Conservation (phyloP, 176 grass and related monocot species). For the Carex littledalei region DNA sequence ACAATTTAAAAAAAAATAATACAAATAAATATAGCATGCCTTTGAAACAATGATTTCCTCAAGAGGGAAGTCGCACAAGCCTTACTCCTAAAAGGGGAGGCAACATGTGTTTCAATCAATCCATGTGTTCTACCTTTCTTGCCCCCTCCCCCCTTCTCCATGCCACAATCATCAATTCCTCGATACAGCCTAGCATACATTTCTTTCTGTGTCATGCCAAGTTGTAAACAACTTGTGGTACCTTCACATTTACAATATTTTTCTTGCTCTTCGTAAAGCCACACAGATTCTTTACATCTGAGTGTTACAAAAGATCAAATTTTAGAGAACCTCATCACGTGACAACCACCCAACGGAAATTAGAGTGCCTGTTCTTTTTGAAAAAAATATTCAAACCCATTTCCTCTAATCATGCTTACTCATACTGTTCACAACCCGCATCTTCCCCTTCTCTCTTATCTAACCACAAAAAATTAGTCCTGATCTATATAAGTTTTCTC, state of each 20-base stretch:
- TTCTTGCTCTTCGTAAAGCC: not conserved
- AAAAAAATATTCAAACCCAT: constrained; percentile 1
- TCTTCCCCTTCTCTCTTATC: not conserved
- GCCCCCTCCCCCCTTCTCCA: not conserved
- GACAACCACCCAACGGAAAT: constrained; percentile 4
- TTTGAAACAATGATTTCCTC: constrained; percentile 19
- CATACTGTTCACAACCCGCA: constrained; percentile 3
- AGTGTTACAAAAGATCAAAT: constrained; percentile 3
- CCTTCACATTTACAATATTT: not conserved
- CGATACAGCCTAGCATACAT: not conserved
- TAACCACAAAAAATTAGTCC: not conserved
- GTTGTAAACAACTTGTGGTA: not conserved
- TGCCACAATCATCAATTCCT: constrained; percentile 10
- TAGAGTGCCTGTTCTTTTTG: not conserved
- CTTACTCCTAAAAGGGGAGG: constrained; percentile 18
- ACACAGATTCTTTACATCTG: not conserved
- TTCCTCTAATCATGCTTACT: constrained; percentile 16
- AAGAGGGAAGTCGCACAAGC: not conserved
- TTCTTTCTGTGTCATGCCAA: not conserved
- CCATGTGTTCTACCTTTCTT: not conserved
- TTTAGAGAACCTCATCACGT: constrained; percentile 18
- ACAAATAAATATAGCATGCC: constrained; percentile 3
- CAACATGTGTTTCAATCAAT: constrained; percentile 21
- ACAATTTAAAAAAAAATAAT: not conserved
- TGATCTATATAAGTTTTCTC: not conserved